These are phyloP conservation scores for Peniophora sp. DNA, from an alignment of 1,284 basidiomycete species.

Conservation along the genomic window DNA sequence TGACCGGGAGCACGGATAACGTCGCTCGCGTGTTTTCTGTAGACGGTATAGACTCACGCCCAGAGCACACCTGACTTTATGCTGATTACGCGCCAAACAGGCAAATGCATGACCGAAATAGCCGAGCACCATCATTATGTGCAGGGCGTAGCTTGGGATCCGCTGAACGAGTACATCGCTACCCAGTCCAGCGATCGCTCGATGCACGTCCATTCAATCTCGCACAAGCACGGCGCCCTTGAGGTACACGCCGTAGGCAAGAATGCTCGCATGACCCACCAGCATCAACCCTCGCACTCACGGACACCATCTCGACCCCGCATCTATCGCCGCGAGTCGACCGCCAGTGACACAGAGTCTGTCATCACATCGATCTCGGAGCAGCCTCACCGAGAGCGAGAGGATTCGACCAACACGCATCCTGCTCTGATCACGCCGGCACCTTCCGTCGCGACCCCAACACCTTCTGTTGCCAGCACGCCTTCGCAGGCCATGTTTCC, in stretches of 20 bases:
- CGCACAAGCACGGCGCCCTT: constrained; percentile 67
- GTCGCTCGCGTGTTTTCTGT: constrained; percentile 79
- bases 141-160: constrained; percentile 96
- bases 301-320: constrained; percentile 54
- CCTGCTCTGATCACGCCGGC: constrained; percentile 50
- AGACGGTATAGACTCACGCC: too few relatives aligned
- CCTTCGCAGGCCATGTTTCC: constrained; percentile 64
- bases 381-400: constrained; percentile 26
- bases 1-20: constrained; percentile 95
- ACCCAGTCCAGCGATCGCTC: constrained; percentile 91
- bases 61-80: too few relatives aligned
- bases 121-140: constrained; percentile 92
- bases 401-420: too few relatives aligned
- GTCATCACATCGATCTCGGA: constrained; percentile 47
- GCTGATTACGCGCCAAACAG: constrained; percentile 24
- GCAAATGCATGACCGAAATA: constrained; percentile 76
- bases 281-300: constrained; percentile 54
- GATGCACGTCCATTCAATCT: constrained; percentile 83
- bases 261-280: constrained; percentile 66
- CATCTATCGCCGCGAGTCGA: constrained; percentile 62
- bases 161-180: constrained; percentile 89
- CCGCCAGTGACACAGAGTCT: constrained; percentile 67
- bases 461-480: constrained; percentile 27
- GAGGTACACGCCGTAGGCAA: constrained; percentile 82
- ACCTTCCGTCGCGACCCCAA: constrained; percentile 31